Evolutionary conservation across 164 flowering plant genomes (phyloP).

Genomic region (Buxus sempervirens): DNA sequence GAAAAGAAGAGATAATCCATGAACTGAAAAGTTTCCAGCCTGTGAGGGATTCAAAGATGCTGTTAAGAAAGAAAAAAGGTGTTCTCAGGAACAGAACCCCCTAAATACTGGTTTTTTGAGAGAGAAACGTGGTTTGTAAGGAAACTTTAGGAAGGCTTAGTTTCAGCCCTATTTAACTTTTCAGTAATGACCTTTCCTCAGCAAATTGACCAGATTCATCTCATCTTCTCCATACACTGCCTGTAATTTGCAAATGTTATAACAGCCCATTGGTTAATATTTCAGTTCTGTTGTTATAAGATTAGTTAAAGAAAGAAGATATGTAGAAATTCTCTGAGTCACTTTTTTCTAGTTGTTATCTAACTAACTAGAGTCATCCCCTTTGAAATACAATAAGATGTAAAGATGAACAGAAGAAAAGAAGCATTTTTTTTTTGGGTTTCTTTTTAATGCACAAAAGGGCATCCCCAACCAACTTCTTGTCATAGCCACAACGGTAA

Average conservation of each 20-base stretch:
- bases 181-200: slow-evolving; percentile 15
- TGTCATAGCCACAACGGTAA: slow-evolving; percentile 12
- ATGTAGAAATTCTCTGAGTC: background rate
- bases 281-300: background rate
- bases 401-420: background rate
- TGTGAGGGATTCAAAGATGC: slow-evolving; percentile 15
- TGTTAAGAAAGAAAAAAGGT: slow-evolving; percentile 20
- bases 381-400: slow-evolving; percentile 1
- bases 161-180: slow-evolving; percentile 9
- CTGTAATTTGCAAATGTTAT: background rate
- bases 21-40: slow-evolving; percentile 4
- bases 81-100: slow-evolving; percentile 26
- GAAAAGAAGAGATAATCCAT: slow-evolving; percentile 5
- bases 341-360: slow-evolving; percentile 6
- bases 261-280: background rate
- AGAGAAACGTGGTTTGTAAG: slow-evolving; percentile 68
- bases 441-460: background rate
- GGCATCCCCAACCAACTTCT: slow-evolving; percentile 20
- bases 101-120: slow-evolving; percentile 45
- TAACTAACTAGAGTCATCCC: slow-evolving; percentile 14
- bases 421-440: background rate
- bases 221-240: slow-evolving; percentile 8
- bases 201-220: slow-evolving; percentile 29
- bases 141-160: slow-evolving; percentile 47
- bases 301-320: background rate